These are phyloP conservation scores for Rhodotorula sp. DNA, from an alignment of 1,284 basidiomycete species.

Conservation along the genomic window DNA sequence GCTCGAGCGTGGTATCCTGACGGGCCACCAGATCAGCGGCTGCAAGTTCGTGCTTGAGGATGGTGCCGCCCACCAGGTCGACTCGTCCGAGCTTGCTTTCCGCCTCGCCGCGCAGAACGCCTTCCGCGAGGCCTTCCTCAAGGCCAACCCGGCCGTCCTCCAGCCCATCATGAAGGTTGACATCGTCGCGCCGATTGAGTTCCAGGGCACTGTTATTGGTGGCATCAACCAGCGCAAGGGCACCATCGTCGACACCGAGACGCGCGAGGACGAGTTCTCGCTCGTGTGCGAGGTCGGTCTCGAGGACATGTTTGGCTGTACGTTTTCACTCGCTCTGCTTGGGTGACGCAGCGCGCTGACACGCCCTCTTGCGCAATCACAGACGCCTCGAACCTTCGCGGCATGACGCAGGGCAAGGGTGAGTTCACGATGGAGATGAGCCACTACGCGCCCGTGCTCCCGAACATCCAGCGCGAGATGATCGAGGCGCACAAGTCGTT, in stretches of 20 bases:
- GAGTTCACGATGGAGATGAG: slow-evolving; percentile 47
- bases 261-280: slow-evolving; percentile 96
- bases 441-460: slow-evolving; percentile 77
- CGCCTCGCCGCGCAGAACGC: slow-evolving; percentile 85
- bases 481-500: slow-evolving; percentile 60
- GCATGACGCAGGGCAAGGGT: slow-evolving; percentile 91
- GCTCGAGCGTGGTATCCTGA: slow-evolving; percentile 84
- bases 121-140: slow-evolving; percentile 85
- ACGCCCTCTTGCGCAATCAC: neutral
- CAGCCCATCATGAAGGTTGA: slow-evolving; percentile 99
- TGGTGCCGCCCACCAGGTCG: slow-evolving; percentile 89
- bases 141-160: slow-evolving; percentile 77
- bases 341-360: neutral
- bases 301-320: slow-evolving; percentile 97
- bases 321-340: neutral
- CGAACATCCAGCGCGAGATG: slow-evolving; percentile 81
- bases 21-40: slow-evolving; percentile 85
- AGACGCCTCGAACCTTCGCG: slow-evolving; percentile 78
- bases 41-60: slow-evolving; percentile 88
- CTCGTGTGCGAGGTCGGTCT: slow-evolving; percentile 86
- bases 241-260: slow-evolving; percentile 93
- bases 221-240: slow-evolving; percentile 91
- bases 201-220: slow-evolving; percentile 93
- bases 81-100: slow-evolving; percentile 97
- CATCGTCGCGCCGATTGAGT: slow-evolving; percentile 92